Conservation (phyloP, 192 early-diverging fungal genomes). For the Geosiphon pyriformis region DNA sequence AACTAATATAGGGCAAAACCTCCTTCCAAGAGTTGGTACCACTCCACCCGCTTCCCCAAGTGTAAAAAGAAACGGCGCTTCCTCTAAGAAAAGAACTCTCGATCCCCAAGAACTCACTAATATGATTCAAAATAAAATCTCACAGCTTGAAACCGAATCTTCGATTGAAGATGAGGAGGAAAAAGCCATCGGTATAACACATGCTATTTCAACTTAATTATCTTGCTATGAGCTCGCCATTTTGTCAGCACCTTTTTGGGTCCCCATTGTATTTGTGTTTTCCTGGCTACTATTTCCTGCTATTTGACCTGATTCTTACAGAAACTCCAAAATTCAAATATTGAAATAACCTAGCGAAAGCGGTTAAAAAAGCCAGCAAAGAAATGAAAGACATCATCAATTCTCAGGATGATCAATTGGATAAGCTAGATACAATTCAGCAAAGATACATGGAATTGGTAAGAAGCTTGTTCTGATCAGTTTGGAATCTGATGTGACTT, state of each 20-base stretch:
- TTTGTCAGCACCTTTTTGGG: background rate
- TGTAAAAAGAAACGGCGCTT: conserved; percentile 12
- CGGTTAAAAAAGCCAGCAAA: conserved; percentile 52
- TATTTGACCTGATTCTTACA: background rate
- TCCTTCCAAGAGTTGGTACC: background rate
- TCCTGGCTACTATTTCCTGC: background rate
- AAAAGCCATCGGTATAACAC: conserved; percentile 42
- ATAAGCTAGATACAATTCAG: conserved; percentile 44
- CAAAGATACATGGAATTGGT: conserved; percentile 57
- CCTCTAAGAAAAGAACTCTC: conserved; percentile 31
- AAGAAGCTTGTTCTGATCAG: background rate
- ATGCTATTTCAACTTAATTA: conserved; percentile 1
- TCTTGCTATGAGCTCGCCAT: no score
- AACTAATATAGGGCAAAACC: background rate
- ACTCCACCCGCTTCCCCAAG: background rate
- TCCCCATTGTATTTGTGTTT: background rate
- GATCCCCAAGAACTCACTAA: conserved; percentile 47
- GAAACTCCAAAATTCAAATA: background rate
- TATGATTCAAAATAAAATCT: conserved; percentile 53
- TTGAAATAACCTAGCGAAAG: conserved; percentile 42
- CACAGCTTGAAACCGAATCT: conserved; percentile 47
- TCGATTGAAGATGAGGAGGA: conserved; percentile 54
- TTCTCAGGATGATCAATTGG: conserved; percentile 40
- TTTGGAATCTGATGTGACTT: background rate
- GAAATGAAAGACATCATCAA: conserved; percentile 48